A percentile compares a stretch with the other conserved stretches of the same genome.
Conservation (phyloP, 371 early-diverging fungal genomes). For the Syncephalis plumigaleata region DNA sequence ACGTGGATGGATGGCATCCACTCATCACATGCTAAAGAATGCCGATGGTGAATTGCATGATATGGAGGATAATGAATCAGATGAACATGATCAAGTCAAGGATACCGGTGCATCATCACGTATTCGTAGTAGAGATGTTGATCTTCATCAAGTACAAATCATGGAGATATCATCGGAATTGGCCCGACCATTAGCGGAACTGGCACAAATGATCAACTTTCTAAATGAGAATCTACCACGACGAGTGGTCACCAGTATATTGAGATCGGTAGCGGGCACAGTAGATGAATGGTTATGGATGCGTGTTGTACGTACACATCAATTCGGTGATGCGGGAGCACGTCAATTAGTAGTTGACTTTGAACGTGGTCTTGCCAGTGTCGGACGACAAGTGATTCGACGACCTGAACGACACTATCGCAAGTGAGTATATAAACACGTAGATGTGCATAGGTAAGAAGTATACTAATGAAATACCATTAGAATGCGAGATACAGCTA, state of each 20-base stretch:
- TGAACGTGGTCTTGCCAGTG: constrained; percentile 29
- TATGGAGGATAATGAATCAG: neutral
- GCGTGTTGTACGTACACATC: constrained; percentile 29
- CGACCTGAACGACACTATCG: constrained; percentile 33
- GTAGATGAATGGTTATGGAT: constrained; percentile 46
- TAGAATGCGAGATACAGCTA: too few species aligned
- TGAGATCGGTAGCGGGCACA: constrained; percentile 21
- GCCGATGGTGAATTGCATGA: neutral
- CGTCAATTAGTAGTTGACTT: constrained; percentile 33
- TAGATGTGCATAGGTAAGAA: too few species aligned
- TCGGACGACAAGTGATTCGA: constrained; percentile 24
- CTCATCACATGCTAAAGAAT: neutral
- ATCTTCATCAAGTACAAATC: constrained; percentile 3
- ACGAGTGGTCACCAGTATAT: constrained; percentile 20
- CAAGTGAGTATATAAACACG: constrained; percentile 5
- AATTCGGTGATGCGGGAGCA: constrained; percentile 31
- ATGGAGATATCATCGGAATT: constrained; percentile 43
- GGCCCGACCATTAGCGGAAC: constrained; percentile 27
- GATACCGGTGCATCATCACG: neutral
- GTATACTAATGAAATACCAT: too few species aligned
- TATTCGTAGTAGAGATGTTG: neutral
- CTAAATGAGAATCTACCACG: constrained; percentile 23
- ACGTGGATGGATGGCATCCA: neutral
- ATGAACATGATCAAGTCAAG: neutral
- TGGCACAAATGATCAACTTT: constrained; percentile 23